These are phyloP conservation scores for Helicocarpus griseus DNA, from an alignment of 2,329 filamentous ascomycete genomes.

Conservation along the genomic window DNA sequence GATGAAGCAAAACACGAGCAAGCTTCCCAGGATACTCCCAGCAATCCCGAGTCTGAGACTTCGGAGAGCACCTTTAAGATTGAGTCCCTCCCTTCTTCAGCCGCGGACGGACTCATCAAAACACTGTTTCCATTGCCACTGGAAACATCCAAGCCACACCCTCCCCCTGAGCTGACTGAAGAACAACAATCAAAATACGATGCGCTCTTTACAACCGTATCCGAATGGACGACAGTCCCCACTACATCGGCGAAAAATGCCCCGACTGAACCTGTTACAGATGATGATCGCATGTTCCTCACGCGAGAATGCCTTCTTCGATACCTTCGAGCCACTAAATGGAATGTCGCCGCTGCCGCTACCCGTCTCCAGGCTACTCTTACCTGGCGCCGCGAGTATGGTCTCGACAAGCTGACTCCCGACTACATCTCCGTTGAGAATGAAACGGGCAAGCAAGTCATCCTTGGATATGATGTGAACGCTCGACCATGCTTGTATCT, in stretches of 20 bases:
- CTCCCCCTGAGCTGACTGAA: slow-evolving; percentile 53
- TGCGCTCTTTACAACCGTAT: slow-evolving; percentile 59
- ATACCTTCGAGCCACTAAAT: slow-evolving; percentile 90
- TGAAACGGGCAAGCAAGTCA: slow-evolving; percentile 89
- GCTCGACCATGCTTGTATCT: slow-evolving; percentile 86
- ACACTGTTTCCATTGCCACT: slow-evolving; percentile 52
- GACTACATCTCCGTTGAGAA: slow-evolving; percentile 91
- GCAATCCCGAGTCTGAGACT: slow-evolving; percentile 1
- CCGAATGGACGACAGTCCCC: slow-evolving; percentile 60
- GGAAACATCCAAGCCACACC: slow-evolving; percentile 47
- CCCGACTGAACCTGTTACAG: slow-evolving; percentile 55
- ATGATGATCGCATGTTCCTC: slow-evolving; percentile 78
- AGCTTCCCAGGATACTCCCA: background rate
- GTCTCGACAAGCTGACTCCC: slow-evolving; percentile 60
- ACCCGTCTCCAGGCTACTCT: slow-evolving; percentile 74
- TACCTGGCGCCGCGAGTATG: slow-evolving; percentile 84
- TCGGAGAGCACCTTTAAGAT: slow-evolving; percentile 12
- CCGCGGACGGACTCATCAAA: slow-evolving; percentile 34
- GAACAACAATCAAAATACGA: slow-evolving; percentile 80
- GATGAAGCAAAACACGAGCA: background rate
- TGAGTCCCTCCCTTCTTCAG: slow-evolving; percentile 27
- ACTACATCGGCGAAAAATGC: slow-evolving; percentile 51
- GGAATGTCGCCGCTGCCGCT: slow-evolving; percentile 64
- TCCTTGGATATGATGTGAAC: slow-evolving; percentile 77
- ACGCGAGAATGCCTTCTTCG: slow-evolving; percentile 85